These are phyloP conservation scores for Ascochyta fabae DNA, from an alignment of 2,329 filamentous ascomycete genomes.

Conservation along the genomic window DNA sequence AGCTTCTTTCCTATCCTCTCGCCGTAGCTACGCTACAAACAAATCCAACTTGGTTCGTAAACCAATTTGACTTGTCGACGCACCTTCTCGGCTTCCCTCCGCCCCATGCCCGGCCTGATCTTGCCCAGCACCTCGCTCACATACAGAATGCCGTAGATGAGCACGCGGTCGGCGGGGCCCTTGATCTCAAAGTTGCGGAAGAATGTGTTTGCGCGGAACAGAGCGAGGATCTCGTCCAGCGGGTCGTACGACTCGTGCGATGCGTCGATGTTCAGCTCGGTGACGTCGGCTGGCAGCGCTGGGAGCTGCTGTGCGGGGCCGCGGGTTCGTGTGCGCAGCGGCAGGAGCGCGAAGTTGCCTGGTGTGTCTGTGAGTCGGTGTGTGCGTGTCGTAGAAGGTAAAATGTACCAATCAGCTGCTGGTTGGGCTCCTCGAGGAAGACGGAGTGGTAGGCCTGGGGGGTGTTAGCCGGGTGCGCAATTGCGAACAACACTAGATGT, in stretches of 20 bases:
- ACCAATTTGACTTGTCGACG: background rate
- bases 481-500: background rate
- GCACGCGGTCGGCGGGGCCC: constrained; percentile 88
- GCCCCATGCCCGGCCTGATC: constrained; percentile 76
- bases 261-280: constrained; percentile 70
- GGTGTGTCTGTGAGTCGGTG: constrained; percentile 10
- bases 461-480: constrained; percentile 20
- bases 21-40: too few species aligned
- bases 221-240: constrained; percentile 86
- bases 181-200: constrained; percentile 99
- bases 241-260: constrained; percentile 95
- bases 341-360: constrained; percentile 94
- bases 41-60: too few species aligned
- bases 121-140: constrained; percentile 88
- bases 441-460: constrained; percentile 95
- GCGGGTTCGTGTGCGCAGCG: constrained; percentile 90
- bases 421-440: constrained; percentile 82
- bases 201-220: constrained; percentile 98
- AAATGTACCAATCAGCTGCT: constrained; percentile 65
- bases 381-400: background rate
- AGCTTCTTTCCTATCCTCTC: background rate
- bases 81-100: constrained; percentile 73
- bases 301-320: constrained; percentile 91
- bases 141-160: constrained; percentile 97
- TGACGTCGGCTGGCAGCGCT: constrained; percentile 59